Evolutionary conservation across 768 basidiomycete genomes (phyloP), one percentile per base, ranked within the genome.

Genomic region (Mycena crocata): DNA sequence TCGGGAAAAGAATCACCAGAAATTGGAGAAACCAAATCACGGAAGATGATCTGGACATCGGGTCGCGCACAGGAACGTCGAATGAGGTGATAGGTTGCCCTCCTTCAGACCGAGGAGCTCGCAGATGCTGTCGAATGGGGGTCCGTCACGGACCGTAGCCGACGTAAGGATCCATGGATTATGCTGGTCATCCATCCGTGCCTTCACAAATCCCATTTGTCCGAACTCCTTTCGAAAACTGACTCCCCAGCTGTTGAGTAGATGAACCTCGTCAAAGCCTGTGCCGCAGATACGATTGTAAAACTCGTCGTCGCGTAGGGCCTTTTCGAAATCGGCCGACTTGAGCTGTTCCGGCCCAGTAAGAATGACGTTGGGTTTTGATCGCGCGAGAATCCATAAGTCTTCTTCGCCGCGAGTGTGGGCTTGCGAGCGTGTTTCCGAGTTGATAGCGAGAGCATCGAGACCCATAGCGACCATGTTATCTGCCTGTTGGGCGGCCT

Each of bases 261-360:
- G 48, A 48, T 71, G 69, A 23, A 57, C 49, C 32, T 71, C 70
- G 37, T 71, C 67, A 31, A 71, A 40, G 3, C 52, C 67, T 30
- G 68, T 59, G n/a, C 55, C 57, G 23, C 54, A 59, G 5, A 71
- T 51, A 21, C 62, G 32, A 30, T 56, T 24, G n/a, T 21, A 45
- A 40, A 66, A 67, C 13, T 40, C 42, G 19, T 45, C 24, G 23
- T 60, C 51, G 32, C 55, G 34, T 15, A 71, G 57, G 2, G 60
- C 24, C 23, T 42, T 26, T 19, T 35, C 63, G 56, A 66, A 71
- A 6, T 49, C 49, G 3, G 19, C 21, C 7, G 55, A 68, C 45
- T 58, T 60, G 19, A 71, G 45, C 45, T 64, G 66, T 52, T 71
- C 69, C 1, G 66, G 69, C 40, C 44, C 30, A 14, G 48, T 39